Percentiles rank a stretch among this genome's conserved stretches.
Conservation (phyloP, 2,329 filamentous ascomycete genomes). For the Ilyonectria robusta region DNA sequence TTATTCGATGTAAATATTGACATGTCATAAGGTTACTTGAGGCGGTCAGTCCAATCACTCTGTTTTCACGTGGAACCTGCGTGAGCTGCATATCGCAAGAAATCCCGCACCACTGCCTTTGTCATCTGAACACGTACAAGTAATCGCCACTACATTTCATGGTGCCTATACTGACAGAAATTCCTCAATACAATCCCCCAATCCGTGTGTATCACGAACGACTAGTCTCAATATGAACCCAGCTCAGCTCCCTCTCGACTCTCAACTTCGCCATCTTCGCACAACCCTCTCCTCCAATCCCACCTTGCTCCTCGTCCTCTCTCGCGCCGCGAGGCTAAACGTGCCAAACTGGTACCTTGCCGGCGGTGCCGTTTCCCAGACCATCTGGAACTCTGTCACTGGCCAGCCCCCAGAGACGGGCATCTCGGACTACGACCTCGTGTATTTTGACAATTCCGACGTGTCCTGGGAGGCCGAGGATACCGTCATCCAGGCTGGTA, state of each 20-base stretch:
- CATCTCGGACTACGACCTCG: constrained; percentile 56
- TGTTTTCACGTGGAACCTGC: neutral
- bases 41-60: neutral
- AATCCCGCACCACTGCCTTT: neutral
- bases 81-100: neutral
- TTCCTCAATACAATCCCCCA: neutral
- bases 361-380: constrained; percentile 54
- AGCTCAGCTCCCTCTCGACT: constrained; percentile 44
- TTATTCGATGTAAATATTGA: no score
- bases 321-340: constrained; percentile 43
- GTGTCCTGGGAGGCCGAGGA: constrained; percentile 56
- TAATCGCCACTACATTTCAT: neutral
- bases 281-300: constrained; percentile 45
- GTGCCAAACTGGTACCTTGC: constrained; percentile 56
- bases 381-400: constrained; percentile 55
- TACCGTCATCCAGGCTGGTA: constrained; percentile 49
- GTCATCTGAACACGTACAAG: neutral
- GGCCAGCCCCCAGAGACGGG: constrained; percentile 49
- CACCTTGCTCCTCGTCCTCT: constrained; percentile 48
- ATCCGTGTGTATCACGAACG: neutral
- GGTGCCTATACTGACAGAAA: neutral
- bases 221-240: constrained; percentile 13
- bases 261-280: constrained; percentile 45
- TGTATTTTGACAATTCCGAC: constrained; percentile 53
- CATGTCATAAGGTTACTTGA: neutral